Evolutionary conservation across 2,329 filamentous ascomycete genomes (phyloP).

Genomic region (Zarea fungicola): DNA sequence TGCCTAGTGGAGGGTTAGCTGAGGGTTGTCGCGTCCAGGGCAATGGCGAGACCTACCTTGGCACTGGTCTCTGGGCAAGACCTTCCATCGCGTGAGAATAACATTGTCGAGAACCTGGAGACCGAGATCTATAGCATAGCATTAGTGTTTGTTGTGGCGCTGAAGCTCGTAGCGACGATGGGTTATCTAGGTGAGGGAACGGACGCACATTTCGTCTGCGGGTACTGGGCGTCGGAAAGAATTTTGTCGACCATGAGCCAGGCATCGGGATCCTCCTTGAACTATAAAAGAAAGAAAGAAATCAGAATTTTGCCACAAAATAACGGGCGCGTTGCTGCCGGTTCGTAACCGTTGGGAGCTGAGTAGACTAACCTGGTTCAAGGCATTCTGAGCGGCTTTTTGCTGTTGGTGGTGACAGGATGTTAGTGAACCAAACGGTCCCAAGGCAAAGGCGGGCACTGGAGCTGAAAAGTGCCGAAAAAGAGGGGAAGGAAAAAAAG

Average conservation of each 20-base stretch:
- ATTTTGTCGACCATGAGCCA: constrained; percentile 98
- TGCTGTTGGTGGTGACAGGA: constrained; percentile 51
- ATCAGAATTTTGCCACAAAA: neutral
- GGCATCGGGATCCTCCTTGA: constrained; percentile 97
- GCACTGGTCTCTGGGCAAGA: constrained; percentile 91
- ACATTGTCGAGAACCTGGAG: constrained; percentile 97
- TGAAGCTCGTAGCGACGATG: constrained; percentile 14
- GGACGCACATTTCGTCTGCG: constrained; percentile 88
- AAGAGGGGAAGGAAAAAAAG: constrained; percentile 16
- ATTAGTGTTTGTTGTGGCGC: constrained; percentile 21
- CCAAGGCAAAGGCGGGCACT: neutral
- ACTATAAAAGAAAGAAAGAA: constrained; percentile 48
- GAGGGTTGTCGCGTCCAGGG: constrained; percentile 13
- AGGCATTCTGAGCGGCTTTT: constrained; percentile 88
- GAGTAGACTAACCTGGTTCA: constrained; percentile 72
- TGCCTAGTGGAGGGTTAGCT: constrained; percentile 55
- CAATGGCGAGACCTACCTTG: constrained; percentile 52
- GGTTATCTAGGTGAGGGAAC: constrained; percentile 28
- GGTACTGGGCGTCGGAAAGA: constrained; percentile 84
- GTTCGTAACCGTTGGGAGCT: constrained; percentile 4
- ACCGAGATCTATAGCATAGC: constrained; percentile 64
- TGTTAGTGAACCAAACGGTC: constrained; percentile 5
- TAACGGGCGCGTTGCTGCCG: neutral
- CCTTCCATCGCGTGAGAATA: constrained; percentile 98
- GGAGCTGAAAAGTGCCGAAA: constrained; percentile 31